Conservation (phyloP, 1,139 yeast species). For the Candida sanyaensis region DNA sequence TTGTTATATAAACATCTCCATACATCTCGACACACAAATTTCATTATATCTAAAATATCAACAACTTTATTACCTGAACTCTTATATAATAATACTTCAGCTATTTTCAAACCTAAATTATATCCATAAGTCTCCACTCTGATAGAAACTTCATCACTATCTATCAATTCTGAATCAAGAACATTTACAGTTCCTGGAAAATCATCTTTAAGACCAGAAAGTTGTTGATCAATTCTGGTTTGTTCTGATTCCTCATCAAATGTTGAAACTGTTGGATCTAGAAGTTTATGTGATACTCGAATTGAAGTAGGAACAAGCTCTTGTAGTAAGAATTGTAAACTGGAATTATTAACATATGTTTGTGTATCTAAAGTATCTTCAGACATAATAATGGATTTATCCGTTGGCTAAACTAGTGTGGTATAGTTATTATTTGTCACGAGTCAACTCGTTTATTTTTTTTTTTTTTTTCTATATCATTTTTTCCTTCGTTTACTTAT, state of each 20-base stretch:
- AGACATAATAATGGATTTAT: conserved; percentile 9
- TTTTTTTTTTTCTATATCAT: no score
- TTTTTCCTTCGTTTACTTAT: no score
- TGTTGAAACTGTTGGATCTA: conserved; percentile 12
- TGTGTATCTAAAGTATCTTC: conserved; percentile 25
- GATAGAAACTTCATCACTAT: conserved; percentile 56
- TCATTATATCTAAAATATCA: conserved; percentile 81
- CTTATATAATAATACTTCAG: conserved; percentile 68
- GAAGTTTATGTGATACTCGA: conserved; percentile 42
- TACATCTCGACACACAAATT: conserved; percentile 87
- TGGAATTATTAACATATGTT: conserved; percentile 44
- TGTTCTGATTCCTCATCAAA: conserved; percentile 11
- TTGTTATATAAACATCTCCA: conserved; percentile 81
- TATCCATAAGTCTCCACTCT: conserved; percentile 73
- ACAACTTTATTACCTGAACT: conserved; percentile 46
- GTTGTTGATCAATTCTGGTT: conserved; percentile 23
- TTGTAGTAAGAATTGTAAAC: conserved; percentile 64
- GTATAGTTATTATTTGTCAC: no score
- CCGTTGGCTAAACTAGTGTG: no score
- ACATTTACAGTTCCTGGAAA: conserved; percentile 46
- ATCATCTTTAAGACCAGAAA: conserved; percentile 26
- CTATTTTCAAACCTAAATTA: conserved; percentile 70
- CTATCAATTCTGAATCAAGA: conserved; percentile 33
- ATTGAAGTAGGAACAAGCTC: conserved; percentile 76
- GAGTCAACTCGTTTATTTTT: no score